Base-by-base conservation (phyloP, 2,329 filamentous ascomycete species). In the Dryadomyces sulphureus region DNA sequence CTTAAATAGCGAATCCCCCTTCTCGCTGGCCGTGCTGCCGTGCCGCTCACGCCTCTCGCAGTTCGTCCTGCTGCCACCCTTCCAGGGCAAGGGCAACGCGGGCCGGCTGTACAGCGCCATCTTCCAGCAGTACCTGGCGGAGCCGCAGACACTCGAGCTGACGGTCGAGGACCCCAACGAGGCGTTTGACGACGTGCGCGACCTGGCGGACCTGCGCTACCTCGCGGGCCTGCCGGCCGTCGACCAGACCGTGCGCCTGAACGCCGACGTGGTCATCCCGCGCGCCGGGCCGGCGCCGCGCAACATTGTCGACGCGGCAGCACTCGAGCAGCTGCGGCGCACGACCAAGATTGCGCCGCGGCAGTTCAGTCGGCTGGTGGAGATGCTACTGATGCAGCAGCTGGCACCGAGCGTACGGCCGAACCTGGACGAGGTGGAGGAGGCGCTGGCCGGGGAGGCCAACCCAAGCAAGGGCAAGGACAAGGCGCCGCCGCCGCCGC, bases 161-260 rank as follows among this genome's bases (percentile, higher is more conserved):
- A 93, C 89, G 0, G 81, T 98, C 6, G 92, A 98, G 64, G 90
- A 96, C 50, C 93, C 92, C 0, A 96, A 85, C 56, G 84, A 90
- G 58, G 77, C 74, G 1, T 93, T 93, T 54, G 84, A 92, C 56
- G 77, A 86, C 49, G 68, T 93, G 55, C 76, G 86, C 53, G 85
- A 92, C 57, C 67, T 81, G 44, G 80, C 77, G 54, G 86, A 93
- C 55, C 65, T 90, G 27, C 65, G 68, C 5, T 79, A 77, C 53
- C 67, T 92, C 4, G 75, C 75, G 46, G 65, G 62, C 8, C 65
- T 73, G 4, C 68, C 78, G 0, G 69, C 74, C 8, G 84, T 85
- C 57, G 17, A 24, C 20, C 62, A 63, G 3, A 58, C 64, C 0
- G 64, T 86, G 7, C 64, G 60, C 40, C 64, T 85, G 48, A 72